Evolutionary conservation across 1,139 yeast species (phyloP).

Genomic region (Kodamaea sp.): DNA sequence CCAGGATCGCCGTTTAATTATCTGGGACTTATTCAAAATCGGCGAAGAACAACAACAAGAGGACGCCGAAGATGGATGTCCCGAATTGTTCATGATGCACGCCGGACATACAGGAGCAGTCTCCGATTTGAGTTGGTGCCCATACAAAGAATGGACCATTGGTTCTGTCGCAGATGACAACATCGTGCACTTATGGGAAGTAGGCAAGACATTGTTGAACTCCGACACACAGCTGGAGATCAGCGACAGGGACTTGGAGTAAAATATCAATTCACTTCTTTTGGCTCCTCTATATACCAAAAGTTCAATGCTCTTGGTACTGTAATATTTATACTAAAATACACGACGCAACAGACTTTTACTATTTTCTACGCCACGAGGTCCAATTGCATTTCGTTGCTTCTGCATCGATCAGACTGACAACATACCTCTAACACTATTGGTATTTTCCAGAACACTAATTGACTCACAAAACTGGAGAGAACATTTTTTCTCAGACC

Average conservation of each 20-base stretch:
- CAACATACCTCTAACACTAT: too few species aligned
- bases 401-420: too few species aligned
- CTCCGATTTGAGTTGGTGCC: slow-evolving; percentile 71
- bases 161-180: slow-evolving; percentile 78
- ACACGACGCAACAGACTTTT: too few species aligned
- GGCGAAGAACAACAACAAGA: slow-evolving; percentile 84
- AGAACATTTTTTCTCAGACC: too few species aligned
- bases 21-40: slow-evolving; percentile 73
- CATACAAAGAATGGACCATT: slow-evolving; percentile 69
- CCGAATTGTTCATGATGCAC: slow-evolving; percentile 81
- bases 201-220: slow-evolving; percentile 51
- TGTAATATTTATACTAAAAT: too few species aligned
- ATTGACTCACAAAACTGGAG: too few species aligned
- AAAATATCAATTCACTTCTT: too few species aligned
- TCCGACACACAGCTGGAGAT: slow-evolving; percentile 30
- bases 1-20: slow-evolving; percentile 66
- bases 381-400: too few species aligned
- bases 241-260: slow-evolving; percentile 25
- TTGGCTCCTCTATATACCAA: too few species aligned
- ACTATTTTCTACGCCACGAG: too few species aligned
- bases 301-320: too few species aligned
- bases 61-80: slow-evolving; percentile 78
- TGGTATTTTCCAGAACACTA: too few species aligned
- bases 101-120: slow-evolving; percentile 83
- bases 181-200: slow-evolving; percentile 75